Evolutionary conservation across 495 filamentous ascomycete species (phyloP), one percentile per base, ranked within the genome.

Genomic region (Xylaria longipes): DNA sequence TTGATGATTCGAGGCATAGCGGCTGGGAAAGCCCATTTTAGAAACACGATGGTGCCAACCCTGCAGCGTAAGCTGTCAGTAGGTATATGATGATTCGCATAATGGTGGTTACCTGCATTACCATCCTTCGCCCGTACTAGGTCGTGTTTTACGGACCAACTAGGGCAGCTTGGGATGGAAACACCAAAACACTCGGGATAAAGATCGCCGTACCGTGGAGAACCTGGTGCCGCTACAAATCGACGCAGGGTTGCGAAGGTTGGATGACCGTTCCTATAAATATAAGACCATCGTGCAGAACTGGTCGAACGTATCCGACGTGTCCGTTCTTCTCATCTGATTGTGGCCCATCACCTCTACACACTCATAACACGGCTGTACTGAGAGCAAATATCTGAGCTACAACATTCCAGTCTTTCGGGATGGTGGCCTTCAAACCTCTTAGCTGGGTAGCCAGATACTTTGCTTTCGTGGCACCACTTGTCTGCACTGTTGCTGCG

Each of bases 381-480:
- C 60, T 22, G 1, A 43, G 22, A 63, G 35, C 37, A 22, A 20
- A 67, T n/a, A 43, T 20, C 9, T 48, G 65, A 56, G 33, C 48
- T 67, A 67, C 65, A 22, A 17, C 1, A 56, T 25, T 27, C 46
- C 48, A 56, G 48, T 43, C 43, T 33, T 46, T 71, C 69, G 66
- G 45, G 12, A 71, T 71, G 69, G 35, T 60, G 27, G 50, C 50
- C 31, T 65, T 20, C 69, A 60, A n/a, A 66, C 37, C 66, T 37
- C 48, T 54, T 27, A 25, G 48, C 62, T 57, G 60, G 69, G n/a
- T 71, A n/a, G 69, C 69, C 46, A 45, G 29, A 57, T 56, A 31
- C 20, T 22, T 72, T 45, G 63, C 70, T 25, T 39, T 72, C 5
- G 64, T 72, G 25, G 64, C 64, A 65, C 60, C 70, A 22, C 54